Base-by-base conservation (phyloP, 805 yeast species). In the Priceomyces melissophilus region DNA sequence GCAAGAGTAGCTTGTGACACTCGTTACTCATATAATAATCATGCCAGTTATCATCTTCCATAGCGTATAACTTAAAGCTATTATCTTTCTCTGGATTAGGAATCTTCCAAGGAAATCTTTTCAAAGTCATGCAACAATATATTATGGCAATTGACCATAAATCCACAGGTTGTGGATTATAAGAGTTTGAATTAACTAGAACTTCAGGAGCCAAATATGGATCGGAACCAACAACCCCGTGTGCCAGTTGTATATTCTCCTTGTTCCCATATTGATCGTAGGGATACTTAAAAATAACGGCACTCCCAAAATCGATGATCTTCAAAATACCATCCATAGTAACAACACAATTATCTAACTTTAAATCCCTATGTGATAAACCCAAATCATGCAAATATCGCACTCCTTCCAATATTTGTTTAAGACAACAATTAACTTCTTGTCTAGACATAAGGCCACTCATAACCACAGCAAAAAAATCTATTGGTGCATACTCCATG, bases 141-240 rank as follows among this genome's bases (percentile, higher is more conserved):
- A 89, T 86, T 44, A 89, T 87, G 7, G 96, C 96, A 27, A 81
- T 81, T 5, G 96, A 86, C 97, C 97, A 89, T 35, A 89, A 79
- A 66, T 89, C 97, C 5, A 89, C 95, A 1, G 96, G 95, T 48
- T 95, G 75, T 11, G 96, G 96, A 58, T 87, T 95, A 56, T 89
- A 89, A 17, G 59, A 51, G 39, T 53, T 54, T 4, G 62, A 53
- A 46, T 83, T 82, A 50, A 79, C 71, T 58, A 86, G 84, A 8
- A 87, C 96, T 60, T 89, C 97, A 1, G 97, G 97, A 1, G 96
- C 95, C 53, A 86, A 71, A 58, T 86, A 86, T 5, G 95, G 95
- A 62, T 86, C 95, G 20, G 88, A 81, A 9, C 95, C 95, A 43
- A 85, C 90, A 42, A 86, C 76, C 5, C 93, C 93, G 53, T 79